Evolutionary conservation across 169 alveolate species (phyloP), one percentile per base, ranked within the genome.

Genomic region (Plasmodium falciparum): DNA sequence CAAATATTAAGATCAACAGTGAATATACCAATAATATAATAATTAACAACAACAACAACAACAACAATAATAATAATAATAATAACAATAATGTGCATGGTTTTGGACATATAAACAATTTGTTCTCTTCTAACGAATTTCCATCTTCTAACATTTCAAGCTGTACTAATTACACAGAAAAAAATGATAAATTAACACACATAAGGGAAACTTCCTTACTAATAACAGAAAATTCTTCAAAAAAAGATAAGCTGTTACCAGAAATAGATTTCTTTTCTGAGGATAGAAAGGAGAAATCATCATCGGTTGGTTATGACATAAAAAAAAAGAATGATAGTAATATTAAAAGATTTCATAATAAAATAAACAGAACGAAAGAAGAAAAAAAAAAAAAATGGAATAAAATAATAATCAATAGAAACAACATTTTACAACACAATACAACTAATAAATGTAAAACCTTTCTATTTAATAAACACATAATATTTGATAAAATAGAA

Each of bases 321-420:
- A 50, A 24, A 20, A 20, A 11, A 50, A 71, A 71, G 29, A 26
- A 20, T 71, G 9, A 22, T 12, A 50, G 47, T 20, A 20, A 71
- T 17, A 22, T 11, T 9, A 66, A 33, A 39, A n/a, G 43, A 29
- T 33, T 3, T 39, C 13, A 13, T 65, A 50, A 22, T 59, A 8
- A 50, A 65, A 22, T 4, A 17, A 15, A 39, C 11, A 39, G 13
- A 11, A 20, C 3, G 29, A 78, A 61, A 9, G 80, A 65, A 15
- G 80, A 65, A 15, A 83, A 83, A 63, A 39, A 39, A 39, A 83
- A 83, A 54, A 69, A 69, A 17, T 83, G 91, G 91, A 83, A 73
- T 62, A 58, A 83, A 83, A 83, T 83, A 63, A 83, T 70, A 71
- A 83, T 83, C 43, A 83, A 83, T 29, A 49, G 92, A 86, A 86